These are phyloP conservation scores for Gyrodon lividus DNA, from an alignment of 768 basidiomycete species.

Conservation along the genomic window DNA sequence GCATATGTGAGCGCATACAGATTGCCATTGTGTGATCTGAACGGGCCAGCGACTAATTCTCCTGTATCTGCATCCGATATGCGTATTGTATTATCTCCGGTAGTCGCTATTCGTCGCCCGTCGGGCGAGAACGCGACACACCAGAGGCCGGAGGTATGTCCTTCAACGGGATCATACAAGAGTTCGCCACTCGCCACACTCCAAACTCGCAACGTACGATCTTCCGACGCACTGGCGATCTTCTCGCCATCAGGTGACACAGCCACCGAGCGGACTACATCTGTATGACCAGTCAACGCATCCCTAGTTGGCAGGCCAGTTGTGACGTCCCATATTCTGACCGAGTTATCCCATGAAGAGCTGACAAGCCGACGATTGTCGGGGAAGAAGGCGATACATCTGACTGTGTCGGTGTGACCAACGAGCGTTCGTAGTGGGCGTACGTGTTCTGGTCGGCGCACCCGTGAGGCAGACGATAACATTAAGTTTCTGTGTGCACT, in stretches of 20 bases:
- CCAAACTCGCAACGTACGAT: conserved; percentile 31
- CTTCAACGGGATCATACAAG: conserved; percentile 25
- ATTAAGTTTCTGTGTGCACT: conserved; percentile 6
- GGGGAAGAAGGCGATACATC: conserved; percentile 29
- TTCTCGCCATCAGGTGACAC: conserved; percentile 28
- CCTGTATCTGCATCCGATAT: conserved; percentile 33
- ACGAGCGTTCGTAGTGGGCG: conserved; percentile 30
- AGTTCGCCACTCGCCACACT: conserved; percentile 19
- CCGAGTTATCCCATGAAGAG: conserved; percentile 26
- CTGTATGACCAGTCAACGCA: conserved; percentile 27
- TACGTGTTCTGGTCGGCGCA: conserved; percentile 24
- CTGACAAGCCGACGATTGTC: conserved; percentile 24
- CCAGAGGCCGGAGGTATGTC: conserved; percentile 26
- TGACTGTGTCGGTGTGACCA: conserved; percentile 29
- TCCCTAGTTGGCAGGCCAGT: conserved; percentile 12
- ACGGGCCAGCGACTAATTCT: conserved; percentile 23
- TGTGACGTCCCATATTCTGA: conserved; percentile 29
- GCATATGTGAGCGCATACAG: conserved; percentile 39
- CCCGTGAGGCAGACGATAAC: conserved; percentile 22
- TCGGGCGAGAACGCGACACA: conserved; percentile 34
- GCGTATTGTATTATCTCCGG: conserved; percentile 32
- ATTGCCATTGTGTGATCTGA: conserved; percentile 32
- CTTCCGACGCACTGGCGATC: conserved; percentile 30
- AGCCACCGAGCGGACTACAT: conserved; percentile 28
- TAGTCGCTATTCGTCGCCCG: conserved; percentile 32